Conservation (phyloP, 2,329 filamentous ascomycete genomes). For the Trichoderma gracile region DNA sequence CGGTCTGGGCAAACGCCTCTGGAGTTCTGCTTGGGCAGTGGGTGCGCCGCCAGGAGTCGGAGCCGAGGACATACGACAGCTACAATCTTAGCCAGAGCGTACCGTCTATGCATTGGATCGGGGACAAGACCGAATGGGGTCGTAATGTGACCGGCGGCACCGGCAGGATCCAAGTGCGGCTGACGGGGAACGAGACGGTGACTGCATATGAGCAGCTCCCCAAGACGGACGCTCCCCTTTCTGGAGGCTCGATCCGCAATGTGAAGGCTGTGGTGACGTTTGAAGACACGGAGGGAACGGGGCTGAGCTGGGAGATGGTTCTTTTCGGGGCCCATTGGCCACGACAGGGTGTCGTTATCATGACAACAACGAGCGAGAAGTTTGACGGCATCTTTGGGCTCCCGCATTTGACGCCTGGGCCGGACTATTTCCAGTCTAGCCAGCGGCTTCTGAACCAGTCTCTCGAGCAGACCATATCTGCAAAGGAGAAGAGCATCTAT, state of each 20-base stretch:
- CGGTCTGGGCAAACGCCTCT: conserved; percentile 76
- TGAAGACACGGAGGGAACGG: conserved; percentile 65
- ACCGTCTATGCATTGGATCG: conserved; percentile 66
- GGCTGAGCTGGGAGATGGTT: conserved; percentile 76
- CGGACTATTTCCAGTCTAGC: conserved; percentile 59
- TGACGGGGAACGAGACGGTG: conserved; percentile 58
- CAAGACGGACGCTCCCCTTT: conserved; percentile 38
- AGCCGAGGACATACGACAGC: conserved; percentile 47
- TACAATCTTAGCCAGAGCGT: conserved; percentile 67
- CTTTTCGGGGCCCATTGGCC: conserved; percentile 86
- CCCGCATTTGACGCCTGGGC: conserved; percentile 72
- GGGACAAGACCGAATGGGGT: conserved; percentile 61
- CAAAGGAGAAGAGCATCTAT: conserved; percentile 58
- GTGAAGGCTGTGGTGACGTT: conserved; percentile 70
- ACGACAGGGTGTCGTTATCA: conserved; percentile 72
- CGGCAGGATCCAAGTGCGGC: conserved; percentile 68
- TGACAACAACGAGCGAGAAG: conserved; percentile 91
- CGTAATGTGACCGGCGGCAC: conserved; percentile 76
- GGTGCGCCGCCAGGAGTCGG: conserved; percentile 59
- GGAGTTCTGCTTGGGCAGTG: conserved; percentile 77
- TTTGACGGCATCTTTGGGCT: conserved; percentile 89
- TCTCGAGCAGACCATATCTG: conserved; percentile 65
- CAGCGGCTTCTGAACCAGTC: conserved; percentile 71
- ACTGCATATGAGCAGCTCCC: conserved; percentile 46
- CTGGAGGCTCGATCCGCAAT: conserved; percentile 63